Evolutionary conservation across 148 eudicot genomes (phyloP).

Genomic region (Selenicereus undatus): DNA sequence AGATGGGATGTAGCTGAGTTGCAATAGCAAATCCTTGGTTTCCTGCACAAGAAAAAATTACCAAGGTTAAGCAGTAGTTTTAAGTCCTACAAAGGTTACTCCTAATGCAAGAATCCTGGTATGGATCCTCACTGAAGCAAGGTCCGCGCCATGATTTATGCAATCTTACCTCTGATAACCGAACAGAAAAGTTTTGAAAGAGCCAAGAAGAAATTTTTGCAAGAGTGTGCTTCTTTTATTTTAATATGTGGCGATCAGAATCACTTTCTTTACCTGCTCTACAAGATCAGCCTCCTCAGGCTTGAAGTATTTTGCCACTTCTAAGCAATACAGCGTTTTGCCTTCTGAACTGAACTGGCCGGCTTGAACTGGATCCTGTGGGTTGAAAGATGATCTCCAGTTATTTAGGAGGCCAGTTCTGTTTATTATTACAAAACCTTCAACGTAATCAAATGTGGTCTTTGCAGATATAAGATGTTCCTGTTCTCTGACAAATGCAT

Average conservation of each 20-base stretch:
- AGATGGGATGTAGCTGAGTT: constrained; percentile 59
- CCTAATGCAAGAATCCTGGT: too few relatives aligned
- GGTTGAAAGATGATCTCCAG: constrained; percentile 82
- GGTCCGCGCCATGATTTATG: not conserved
- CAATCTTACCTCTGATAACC: not conserved
- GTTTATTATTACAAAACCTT: constrained; percentile 75
- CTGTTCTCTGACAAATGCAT: constrained; percentile 69
- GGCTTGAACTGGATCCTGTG: constrained; percentile 72
- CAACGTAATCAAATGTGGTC: constrained; percentile 62
- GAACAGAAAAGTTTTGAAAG: not conserved
- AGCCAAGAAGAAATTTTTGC: not conserved
- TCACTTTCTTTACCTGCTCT: constrained; percentile 43
- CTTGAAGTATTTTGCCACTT: constrained; percentile 58
- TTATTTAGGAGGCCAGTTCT: constrained; percentile 58
- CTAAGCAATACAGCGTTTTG: constrained; percentile 60
- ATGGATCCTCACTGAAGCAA: not conserved
- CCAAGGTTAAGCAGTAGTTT: not conserved
- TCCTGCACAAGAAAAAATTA: constrained; percentile 43
- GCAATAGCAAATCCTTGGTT: constrained; percentile 43
- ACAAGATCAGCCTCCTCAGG: constrained; percentile 30
- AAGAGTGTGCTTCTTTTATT: not conserved
- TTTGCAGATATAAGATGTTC: constrained; percentile 58
- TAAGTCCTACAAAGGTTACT: not conserved
- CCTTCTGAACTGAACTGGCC: constrained; percentile 66
- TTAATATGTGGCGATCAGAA: not conserved